Base-by-base conservation (phyloP, 257 asterid species). In the Thymus quinquecostatus region DNA sequence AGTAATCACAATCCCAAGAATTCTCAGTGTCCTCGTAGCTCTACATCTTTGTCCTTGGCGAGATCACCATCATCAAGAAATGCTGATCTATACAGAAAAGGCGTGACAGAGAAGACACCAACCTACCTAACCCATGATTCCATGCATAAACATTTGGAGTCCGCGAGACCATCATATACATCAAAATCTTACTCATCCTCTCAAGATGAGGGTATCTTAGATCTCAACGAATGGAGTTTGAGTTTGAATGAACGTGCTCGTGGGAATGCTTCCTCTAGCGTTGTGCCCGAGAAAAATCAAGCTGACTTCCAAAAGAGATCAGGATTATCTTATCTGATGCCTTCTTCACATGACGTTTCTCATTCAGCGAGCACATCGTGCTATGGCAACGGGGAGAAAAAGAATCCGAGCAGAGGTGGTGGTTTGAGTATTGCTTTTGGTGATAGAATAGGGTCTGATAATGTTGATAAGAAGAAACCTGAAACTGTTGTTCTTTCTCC, bases 31-130 rank as follows among this genome's bases (percentile, higher is more conserved):
- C 76, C 69, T 68, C 74, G 4, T 43, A 75, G 47, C 8, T 58
- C 85, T 61, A 29, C 78, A 47, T 69, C 68, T 68, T 53, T 61
- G 50, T 28, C 43, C 21, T 44, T 47, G 47, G 77, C 79, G 2
- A 60, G 72, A 74, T 57, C 93, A 51, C 71, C 79, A 48, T 81
- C 88, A 57, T 82, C 87, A 8, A 81, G 81, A 70, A 84, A 70
- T 32, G 27, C 66, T 61, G 69, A n/a, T 72, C 49, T 77, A 33
- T 72, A 72, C 59, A 66, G 82, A 62, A 77, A 73, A 70, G 79
- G 69, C 48, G 60, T 50, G 55, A 55, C 76, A 47, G 82, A 75
- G 68, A 85, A 76, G 70, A 70, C 36, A 45, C 84, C 83, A 55
- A 78, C 40, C 71, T 38, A 74, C 77, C 81, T 54, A 63, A 76